Conservation (phyloP, 2,329 filamentous ascomycete genomes). For the Pseudogymnoascus sp. region DNA sequence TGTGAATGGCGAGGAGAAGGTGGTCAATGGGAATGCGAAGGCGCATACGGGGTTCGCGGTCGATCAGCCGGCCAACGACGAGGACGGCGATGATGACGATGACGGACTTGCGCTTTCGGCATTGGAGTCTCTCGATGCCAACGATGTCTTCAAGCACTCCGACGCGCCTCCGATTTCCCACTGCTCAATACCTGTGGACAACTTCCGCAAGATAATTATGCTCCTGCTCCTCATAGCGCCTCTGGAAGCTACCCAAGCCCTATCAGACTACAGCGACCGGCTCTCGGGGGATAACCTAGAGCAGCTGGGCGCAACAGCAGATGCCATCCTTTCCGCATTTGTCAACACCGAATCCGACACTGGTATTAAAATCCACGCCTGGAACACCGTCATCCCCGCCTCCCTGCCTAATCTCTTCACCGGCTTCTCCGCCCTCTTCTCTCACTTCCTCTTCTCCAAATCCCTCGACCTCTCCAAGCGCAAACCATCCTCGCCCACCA, state of each 20-base stretch:
- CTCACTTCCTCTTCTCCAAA: conserved; percentile 68
- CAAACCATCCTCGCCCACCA: conserved; percentile 21
- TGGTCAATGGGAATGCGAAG: conserved; percentile 28
- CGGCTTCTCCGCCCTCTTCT: conserved; percentile 60
- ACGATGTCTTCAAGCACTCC: conserved; percentile 50
- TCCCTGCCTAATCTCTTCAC: conserved; percentile 60
- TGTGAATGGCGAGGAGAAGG: conserved; percentile 20
- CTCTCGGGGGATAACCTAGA: conserved; percentile 48
- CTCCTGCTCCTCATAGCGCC: conserved; percentile 60
- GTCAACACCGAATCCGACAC: conserved; percentile 55
- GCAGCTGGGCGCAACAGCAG: conserved; percentile 51
- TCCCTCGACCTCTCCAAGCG: conserved; percentile 52
- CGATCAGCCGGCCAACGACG: conserved; percentile 34
- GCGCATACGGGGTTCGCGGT: conserved; percentile 32
- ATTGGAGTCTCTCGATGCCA: conserved; percentile 58
- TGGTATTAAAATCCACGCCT: conserved; percentile 53
- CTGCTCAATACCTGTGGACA: conserved; percentile 67
- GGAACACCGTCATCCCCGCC: conserved; percentile 50
- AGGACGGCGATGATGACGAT: conserved; percentile 40
- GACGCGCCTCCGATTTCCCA: conserved; percentile 45
- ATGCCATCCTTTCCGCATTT: conserved; percentile 59
- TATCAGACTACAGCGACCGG: conserved; percentile 52
- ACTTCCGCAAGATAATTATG: conserved; percentile 62
- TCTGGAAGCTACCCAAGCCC: conserved; percentile 53
- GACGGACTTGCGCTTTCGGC: conserved; percentile 62